Base-by-base conservation (phyloP, 2,329 filamentous ascomycete species). In the Fusarium continuum region DNA sequence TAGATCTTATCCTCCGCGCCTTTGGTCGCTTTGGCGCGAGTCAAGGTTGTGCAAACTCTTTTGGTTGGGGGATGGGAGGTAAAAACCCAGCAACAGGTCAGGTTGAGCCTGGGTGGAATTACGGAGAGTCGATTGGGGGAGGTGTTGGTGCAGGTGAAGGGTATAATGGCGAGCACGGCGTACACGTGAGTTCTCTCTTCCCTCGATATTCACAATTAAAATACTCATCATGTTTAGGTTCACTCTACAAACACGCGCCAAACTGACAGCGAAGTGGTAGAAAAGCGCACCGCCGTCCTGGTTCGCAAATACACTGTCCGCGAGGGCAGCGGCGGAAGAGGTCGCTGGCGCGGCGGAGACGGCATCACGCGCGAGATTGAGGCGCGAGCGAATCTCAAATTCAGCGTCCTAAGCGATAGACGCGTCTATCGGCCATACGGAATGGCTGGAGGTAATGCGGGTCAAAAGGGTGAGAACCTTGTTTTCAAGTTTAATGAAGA, bases 191-290 rank as follows among this genome's bases (percentile, higher is more conserved):
- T 7, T 70, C 72, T 40, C 26, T 68, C 67, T 5, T 71, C 75
- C 36, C 70, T 71, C n/a, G 76, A n/a, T 75, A 8, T 74, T 76
- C 52, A 76, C 71, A n/a, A 1, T 14, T 68, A 71, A 23, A 71
- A 71, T 50, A 74, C 75, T 6, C 71, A 78, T 48, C 47, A 69
- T 1, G 72, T 76, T 57, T 67, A 76, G 10, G 64, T 77, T 4
- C 91, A 94, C 76, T 93, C 93, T 88, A 94, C 91, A 4, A 94
- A 94, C 73, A 94, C 91, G 2, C 84, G 91, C 8, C 94, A 93
- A 71, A 93, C 91, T 0, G 91, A 94, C 71, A 82, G 88, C 0
- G 91, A 94, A 72, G 85, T 93, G 5, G 90, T 94, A 63, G 76
- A 78, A 64, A 71, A 73, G 48, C 69, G 75, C 6, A 76, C 73